phyloP scores from a whole-genome alignment of 805 yeast species.

The Saccharomycopsis fodiens region DNA sequence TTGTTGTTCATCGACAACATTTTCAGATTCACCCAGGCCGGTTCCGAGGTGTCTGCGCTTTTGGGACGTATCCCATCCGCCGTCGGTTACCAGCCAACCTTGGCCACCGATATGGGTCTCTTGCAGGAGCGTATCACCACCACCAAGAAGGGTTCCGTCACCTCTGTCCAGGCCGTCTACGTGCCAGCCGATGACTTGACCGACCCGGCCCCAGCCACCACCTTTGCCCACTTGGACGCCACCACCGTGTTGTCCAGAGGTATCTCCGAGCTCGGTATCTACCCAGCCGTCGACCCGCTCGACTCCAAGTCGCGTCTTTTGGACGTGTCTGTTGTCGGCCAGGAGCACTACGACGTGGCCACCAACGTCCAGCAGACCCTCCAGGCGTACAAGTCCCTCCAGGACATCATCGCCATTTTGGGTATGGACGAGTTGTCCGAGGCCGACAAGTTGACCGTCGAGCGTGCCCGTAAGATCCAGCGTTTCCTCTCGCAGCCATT shows the following conservation, averaged over 20 bases:
- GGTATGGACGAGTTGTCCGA: constrained; percentile 99
- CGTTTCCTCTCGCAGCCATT: constrained; percentile 99
- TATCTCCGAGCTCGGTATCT: constrained; percentile 99
- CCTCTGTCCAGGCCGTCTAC: constrained; percentile 99
- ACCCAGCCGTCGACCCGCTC: constrained; percentile 99
- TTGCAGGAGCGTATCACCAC: constrained; percentile 99
- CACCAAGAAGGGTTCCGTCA: constrained; percentile 99
- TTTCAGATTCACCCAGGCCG: constrained; percentile 99
- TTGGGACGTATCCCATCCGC: constrained; percentile 99
- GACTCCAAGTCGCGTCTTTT: constrained; percentile 98
- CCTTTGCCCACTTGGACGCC: constrained; percentile 99
- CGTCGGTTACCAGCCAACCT: constrained; percentile 99
- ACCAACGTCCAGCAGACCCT: constrained; percentile 94
- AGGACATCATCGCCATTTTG: constrained; percentile 99
- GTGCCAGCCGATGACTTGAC: constrained; percentile 99
- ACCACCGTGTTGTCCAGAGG: constrained; percentile 99
- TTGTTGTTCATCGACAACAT: constrained; percentile 98
- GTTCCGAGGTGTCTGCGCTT: constrained; percentile 99
- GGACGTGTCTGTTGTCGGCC: constrained; percentile 95
- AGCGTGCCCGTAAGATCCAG: constrained; percentile 99
- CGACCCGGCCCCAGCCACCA: constrained; percentile 99
- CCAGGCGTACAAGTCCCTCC: constrained; percentile 99
- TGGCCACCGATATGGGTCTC: constrained; percentile 99
- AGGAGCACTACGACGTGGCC: constrained; percentile 97
- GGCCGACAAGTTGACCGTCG: constrained; percentile 97